Percentiles rank a stretch among this genome's conserved stretches.
phyloP scores from a whole-genome alignment of 78 protist genomes.

The Cavenderia fasciculata region DNA sequence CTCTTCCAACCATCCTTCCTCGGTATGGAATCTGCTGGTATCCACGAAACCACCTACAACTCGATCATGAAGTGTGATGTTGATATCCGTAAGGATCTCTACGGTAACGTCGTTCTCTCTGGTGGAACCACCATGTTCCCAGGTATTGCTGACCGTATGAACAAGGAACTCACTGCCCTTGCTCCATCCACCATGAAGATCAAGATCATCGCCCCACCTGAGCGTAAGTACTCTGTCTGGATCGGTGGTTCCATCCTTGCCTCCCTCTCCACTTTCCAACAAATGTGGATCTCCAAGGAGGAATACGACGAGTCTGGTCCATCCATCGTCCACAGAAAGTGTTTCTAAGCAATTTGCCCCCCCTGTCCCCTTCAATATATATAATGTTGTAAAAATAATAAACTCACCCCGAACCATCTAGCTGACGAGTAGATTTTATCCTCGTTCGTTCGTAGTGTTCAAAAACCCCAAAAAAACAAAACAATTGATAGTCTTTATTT shows the following conservation, averaged over 20 bases:
- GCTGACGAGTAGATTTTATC: too few relatives aligned
- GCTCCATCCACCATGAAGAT: conserved; percentile 89
- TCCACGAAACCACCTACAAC: conserved; percentile 92
- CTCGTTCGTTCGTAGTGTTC: too few relatives aligned
- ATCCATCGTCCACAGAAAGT: conserved; percentile 95
- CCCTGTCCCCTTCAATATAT: too few relatives aligned
- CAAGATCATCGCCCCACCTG: conserved; percentile 94
- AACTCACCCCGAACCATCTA: too few relatives aligned
- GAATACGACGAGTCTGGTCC: conserved; percentile 96
- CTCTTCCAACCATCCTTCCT: conserved; percentile 96
- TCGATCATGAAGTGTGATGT: conserved; percentile 93
- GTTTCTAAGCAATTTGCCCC: conserved; percentile 93
- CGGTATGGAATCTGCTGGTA: conserved; percentile 94
- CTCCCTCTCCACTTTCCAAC: conserved; percentile 94
- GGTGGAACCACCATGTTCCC: conserved; percentile 97
- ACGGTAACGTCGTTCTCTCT: conserved; percentile 88
- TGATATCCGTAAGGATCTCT: conserved; percentile 90
- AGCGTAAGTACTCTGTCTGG: conserved; percentile 97
- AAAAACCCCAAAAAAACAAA: too few relatives aligned
- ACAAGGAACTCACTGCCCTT: conserved; percentile 60
- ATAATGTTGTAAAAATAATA: too few relatives aligned
- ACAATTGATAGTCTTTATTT: too few relatives aligned
- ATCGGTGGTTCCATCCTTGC: conserved; percentile 98
- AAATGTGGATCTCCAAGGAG: conserved; percentile 95
- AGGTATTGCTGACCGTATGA: conserved; percentile 93